A percentile compares a stretch with the other conserved stretches of the same genome.
Conservation (phyloP, 306 rosid genomes). For the Quercus agrifolia region DNA sequence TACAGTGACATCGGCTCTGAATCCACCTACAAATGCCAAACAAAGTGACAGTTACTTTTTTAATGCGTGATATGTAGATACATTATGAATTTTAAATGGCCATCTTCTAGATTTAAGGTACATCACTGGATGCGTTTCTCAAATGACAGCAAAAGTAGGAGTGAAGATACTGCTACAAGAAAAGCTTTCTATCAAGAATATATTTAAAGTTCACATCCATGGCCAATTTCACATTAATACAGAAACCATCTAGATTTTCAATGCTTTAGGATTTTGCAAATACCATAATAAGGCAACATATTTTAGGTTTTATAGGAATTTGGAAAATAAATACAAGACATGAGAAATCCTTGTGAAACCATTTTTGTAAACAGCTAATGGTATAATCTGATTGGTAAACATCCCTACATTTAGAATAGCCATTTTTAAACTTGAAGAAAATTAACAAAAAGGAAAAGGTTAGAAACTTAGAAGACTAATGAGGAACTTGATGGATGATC, state of each 20-base stretch:
- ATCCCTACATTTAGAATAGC: neutral
- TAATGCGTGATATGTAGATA: neutral
- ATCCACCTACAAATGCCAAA: conserved; percentile 50
- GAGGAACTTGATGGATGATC: neutral
- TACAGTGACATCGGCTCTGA: conserved; percentile 44
- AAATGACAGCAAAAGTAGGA: too few species aligned
- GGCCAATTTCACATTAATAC: neutral
- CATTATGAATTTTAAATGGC: too few species aligned
- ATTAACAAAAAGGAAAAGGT: too few species aligned
- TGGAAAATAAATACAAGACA: neutral
- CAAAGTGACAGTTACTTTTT: neutral
- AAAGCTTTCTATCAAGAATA: too few species aligned
- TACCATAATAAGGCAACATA: neutral
- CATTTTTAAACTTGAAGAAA: neutral
- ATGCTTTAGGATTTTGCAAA: too few species aligned
- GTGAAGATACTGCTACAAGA: too few species aligned
- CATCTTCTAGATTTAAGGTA: too few species aligned
- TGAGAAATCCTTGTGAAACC: neutral
- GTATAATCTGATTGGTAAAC: neutral
- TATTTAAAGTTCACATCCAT: too few species aligned
- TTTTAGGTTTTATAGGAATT: neutral
- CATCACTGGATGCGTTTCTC: too few species aligned
- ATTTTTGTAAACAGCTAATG: neutral
- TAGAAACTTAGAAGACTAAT: neutral
- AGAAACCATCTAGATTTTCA: neutral